Evolutionary conservation across 164 flowering plant species (phyloP), one percentile per base, ranked within the genome.

Genomic region (Umbilicus rupestris): DNA sequence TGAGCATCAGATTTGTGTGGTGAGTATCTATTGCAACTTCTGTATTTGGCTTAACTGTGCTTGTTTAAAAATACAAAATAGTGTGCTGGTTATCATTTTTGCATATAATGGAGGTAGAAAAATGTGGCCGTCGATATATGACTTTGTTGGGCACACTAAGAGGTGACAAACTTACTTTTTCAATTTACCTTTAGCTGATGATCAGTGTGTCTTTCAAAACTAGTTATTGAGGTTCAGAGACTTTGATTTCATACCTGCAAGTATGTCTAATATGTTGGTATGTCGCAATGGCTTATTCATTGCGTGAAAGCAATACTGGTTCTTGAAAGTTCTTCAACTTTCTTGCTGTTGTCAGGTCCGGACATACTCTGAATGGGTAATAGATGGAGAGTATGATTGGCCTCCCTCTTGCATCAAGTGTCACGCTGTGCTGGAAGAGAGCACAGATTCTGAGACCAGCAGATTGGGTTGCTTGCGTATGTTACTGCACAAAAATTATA

Each of bases 351-450:
- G 73, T 63, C 65, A 95, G 99, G 77, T 95, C 9, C 94, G 89
- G 10, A 85, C 90, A 28, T 95, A 95, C 78, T 88, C 99, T 7
- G 99, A 95, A 68, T 95, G 99, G 99, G 99, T 95, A 39, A 85
- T 95, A 74, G 97, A 95, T 82, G 99, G 92, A 65, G 99, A 95
- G 63, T 95, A 95, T 84, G 96, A 92, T 70, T 90, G 97, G 97
- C 99, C 99, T 76, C 83, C 96, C 28, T 84, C 73, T 66, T 95
- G 99, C 80, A 83, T 91, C 75, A 63, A 64, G 5, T 95, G 99
- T 75, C 84, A 85, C 69, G 79, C 76, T 69, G 86, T 69, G 50
- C 78, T 95, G 52, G 90, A 78, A 58, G 96, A 78, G 73, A 91
- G 81, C 64, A 66, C 72, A 29, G 87, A 85, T 58, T 58, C 79